Evolutionary conservation across 495 filamentous ascomycete genomes (phyloP).

Genomic region (Darksidea phi): DNA sequence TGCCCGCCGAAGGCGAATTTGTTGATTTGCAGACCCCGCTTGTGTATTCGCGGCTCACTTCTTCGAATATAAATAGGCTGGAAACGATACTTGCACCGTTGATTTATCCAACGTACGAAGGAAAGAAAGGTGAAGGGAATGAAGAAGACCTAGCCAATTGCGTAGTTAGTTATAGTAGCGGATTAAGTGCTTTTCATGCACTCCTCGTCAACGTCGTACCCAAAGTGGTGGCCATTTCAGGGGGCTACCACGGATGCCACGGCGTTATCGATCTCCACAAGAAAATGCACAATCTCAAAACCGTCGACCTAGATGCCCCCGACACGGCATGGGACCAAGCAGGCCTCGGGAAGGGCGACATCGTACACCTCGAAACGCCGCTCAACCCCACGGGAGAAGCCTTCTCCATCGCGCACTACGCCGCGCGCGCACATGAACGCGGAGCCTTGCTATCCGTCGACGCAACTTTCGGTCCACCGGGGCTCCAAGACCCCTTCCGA

Average conservation of each 20-base stretch:
- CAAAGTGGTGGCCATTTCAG: conserved; percentile 70
- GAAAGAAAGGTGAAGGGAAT: neutral
- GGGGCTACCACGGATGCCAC: conserved; percentile 91
- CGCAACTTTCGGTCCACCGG: conserved; percentile 89
- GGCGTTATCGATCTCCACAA: conserved; percentile 70
- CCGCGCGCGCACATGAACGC: conserved; percentile 64
- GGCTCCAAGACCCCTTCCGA: conserved; percentile 78
- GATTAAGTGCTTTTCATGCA: conserved; percentile 84
- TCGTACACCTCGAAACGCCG: conserved; percentile 90
- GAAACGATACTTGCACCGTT: conserved; percentile 75
- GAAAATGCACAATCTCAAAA: conserved; percentile 67
- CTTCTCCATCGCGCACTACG: conserved; percentile 65
- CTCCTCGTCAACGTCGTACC: conserved; percentile 76
- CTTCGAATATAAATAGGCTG: conserved; percentile 77
- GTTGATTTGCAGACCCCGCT: conserved; percentile 39
- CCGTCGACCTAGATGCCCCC: conserved; percentile 50
- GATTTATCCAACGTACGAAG: conserved; percentile 46
- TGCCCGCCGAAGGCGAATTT: conserved; percentile 16
- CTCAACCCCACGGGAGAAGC: conserved; percentile 86
- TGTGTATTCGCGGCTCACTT: conserved; percentile 76
- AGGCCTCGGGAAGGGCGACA: conserved; percentile 60
- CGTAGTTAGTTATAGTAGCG: conserved; percentile 74
- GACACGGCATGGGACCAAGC: conserved; percentile 43
- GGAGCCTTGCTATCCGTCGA: conserved; percentile 84
- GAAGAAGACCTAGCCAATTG: conserved; percentile 47